Evolutionary conservation across 768 basidiomycete species (phyloP).

Genomic region (Pleurotus djamor): DNA sequence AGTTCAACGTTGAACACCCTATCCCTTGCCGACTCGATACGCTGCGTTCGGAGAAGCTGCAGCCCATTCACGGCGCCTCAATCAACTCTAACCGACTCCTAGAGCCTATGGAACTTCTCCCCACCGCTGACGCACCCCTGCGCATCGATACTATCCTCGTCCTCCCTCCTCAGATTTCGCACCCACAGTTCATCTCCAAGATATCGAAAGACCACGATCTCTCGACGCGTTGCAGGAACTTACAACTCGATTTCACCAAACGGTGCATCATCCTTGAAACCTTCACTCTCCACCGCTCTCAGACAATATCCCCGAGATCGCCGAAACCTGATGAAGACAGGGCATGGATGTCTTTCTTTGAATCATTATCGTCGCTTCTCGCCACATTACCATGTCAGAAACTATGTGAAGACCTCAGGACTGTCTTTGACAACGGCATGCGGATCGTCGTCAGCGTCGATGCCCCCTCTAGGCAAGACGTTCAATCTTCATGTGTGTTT

Average conservation of each 20-base stretch:
- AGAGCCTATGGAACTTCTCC: background rate
- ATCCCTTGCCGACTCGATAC: background rate
- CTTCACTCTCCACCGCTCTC: background rate
- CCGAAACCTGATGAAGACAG: background rate
- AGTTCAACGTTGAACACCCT: background rate
- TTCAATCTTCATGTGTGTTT: background rate
- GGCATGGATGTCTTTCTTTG: background rate
- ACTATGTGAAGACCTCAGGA: background rate
- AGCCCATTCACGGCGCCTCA: background rate
- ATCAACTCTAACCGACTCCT: background rate
- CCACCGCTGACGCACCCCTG: background rate
- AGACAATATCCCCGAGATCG: background rate
- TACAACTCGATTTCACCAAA: conserved; percentile 1
- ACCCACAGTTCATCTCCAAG: background rate
- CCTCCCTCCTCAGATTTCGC: background rate
- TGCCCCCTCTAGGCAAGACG: background rate
- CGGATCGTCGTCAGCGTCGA: background rate
- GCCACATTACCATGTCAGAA: background rate
- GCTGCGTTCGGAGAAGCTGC: background rate
- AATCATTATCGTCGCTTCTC: background rate
- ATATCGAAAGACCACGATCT: background rate
- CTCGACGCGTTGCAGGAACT: background rate
- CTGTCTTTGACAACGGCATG: background rate
- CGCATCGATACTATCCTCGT: background rate
- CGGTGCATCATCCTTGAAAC: background rate